Conservation (phyloP, 1,284 basidiomycete genomes). For the Trichosporon coremiiforme region DNA sequence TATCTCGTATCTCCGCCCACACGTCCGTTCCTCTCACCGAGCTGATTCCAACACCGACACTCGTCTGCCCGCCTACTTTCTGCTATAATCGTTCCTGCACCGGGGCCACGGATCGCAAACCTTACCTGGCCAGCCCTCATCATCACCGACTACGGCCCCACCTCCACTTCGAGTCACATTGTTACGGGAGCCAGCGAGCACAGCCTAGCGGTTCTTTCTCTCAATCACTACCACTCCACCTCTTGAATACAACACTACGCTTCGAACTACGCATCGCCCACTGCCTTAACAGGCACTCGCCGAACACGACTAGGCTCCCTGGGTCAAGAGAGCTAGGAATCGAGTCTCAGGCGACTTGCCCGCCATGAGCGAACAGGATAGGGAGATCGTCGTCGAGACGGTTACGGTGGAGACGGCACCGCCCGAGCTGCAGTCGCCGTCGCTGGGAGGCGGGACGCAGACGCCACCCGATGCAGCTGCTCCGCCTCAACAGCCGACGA, state of each 20-base stretch:
- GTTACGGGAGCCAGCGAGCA: not conserved
- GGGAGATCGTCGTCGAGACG: not conserved
- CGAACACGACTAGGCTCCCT: too few relatives aligned
- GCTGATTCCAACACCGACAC: not conserved
- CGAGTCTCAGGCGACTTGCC: not conserved
- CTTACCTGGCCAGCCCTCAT: not conserved
- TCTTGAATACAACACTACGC: too few relatives aligned
- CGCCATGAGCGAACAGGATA: constrained; percentile 9
- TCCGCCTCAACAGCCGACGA: not conserved
- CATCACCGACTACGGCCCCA: not conserved
- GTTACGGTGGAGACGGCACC: not conserved
- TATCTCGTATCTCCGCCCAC: not conserved
- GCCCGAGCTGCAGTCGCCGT: too few relatives aligned
- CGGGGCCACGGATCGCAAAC: not conserved
- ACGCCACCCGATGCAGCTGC: too few relatives aligned
- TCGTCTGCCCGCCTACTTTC: not conserved
- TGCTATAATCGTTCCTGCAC: not conserved
- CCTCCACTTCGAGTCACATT: not conserved
- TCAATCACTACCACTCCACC: not conserved
- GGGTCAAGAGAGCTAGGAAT: not conserved
- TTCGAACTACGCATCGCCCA: too few relatives aligned
- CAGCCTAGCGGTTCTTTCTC: not conserved
- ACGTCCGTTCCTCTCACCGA: not conserved
- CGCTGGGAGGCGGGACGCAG: too few relatives aligned
- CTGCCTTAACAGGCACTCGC: too few relatives aligned